A percentile compares a stretch with the other conserved stretches of the same genome.
Conservation (phyloP, 2,329 filamentous ascomycete species). For the Xylaria sp. region DNA sequence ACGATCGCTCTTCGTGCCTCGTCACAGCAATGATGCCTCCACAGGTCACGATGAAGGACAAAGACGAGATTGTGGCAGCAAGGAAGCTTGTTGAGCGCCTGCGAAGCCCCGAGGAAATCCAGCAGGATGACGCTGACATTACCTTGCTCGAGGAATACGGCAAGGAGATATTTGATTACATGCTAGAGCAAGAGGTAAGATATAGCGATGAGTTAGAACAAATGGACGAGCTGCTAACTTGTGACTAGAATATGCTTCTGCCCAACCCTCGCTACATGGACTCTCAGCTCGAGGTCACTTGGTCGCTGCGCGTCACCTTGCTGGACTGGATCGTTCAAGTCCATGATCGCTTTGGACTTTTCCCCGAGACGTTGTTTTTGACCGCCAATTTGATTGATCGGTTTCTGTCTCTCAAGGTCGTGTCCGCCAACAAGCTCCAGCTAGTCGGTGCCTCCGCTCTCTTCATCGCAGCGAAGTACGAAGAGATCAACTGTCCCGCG, state of each 20-base stretch:
- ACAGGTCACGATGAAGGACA: slow-evolving; percentile 60
- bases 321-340: slow-evolving; percentile 99
- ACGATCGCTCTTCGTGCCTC: slow-evolving; percentile 51
- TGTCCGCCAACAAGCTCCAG: slow-evolving; percentile 91
- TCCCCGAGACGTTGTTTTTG: slow-evolving; percentile 92
- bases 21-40: slow-evolving; percentile 59
- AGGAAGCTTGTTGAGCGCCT: slow-evolving; percentile 61
- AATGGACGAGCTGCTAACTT: slow-evolving; percentile 16
- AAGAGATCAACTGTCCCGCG: slow-evolving; percentile 97
- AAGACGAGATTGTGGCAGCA: slow-evolving; percentile 65
- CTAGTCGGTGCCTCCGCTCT: slow-evolving; percentile 93
- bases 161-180: slow-evolving; percentile 91
- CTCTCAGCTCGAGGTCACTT: slow-evolving; percentile 92
- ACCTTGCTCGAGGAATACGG: slow-evolving; percentile 98
- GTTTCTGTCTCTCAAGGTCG: slow-evolving; percentile 89
- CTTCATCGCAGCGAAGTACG: slow-evolving; percentile 94
- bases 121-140: slow-evolving; percentile 87
- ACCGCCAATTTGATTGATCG: slow-evolving; percentile 96
- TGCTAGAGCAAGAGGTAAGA: slow-evolving; percentile 79
- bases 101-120: slow-evolving; percentile 66
- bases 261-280: slow-evolving; percentile 96
- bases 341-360: slow-evolving; percentile 80
- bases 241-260: slow-evolving; percentile 62
- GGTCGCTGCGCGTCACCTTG: slow-evolving; percentile 95
- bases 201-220: not conserved